Conservation (phyloP, 2,329 filamentous ascomycete genomes). For the Trichoderma sp. region DNA sequence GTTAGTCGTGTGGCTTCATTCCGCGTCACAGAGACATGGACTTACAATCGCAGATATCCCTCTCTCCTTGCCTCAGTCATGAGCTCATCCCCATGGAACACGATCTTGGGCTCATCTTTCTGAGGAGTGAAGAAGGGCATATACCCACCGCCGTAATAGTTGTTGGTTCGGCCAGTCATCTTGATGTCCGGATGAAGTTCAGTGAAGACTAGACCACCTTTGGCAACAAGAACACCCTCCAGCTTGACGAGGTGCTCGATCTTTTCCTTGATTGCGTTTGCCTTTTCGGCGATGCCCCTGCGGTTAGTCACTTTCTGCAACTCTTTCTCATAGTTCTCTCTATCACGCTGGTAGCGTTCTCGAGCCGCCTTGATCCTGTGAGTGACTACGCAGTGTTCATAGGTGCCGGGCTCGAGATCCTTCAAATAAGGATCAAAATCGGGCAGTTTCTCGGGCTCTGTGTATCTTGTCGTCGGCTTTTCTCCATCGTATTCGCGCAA, state of each 20-base stretch:
- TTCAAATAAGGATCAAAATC: conserved; percentile 57
- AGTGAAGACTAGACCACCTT: conserved; percentile 66
- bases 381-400: conserved; percentile 59
- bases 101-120: conserved; percentile 49
- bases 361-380: conserved; percentile 41
- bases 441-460: conserved; percentile 33
- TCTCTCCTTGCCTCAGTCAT: conserved; percentile 57
- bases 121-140: conserved; percentile 28
- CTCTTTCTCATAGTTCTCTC: conserved; percentile 37
- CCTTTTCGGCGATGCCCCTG: conserved; percentile 52
- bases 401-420: conserved; percentile 56
- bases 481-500: conserved; percentile 50
- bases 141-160: neutral
- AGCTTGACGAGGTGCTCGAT: conserved; percentile 57
- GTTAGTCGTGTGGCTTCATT: conserved; percentile 4
- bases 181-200: conserved; percentile 63
- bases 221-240: conserved; percentile 56
- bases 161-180: conserved; percentile 28
- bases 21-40: conserved; percentile 27
- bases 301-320: conserved; percentile 29
- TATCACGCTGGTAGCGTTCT: conserved; percentile 40
- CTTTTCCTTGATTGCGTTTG: conserved; percentile 54
- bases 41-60: conserved; percentile 66
- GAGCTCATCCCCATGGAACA: conserved; percentile 56
- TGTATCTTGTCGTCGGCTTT: conserved; percentile 15